Percentiles rank a stretch among this genome's conserved stretches.
Evolutionary conservation across 176 grass and related monocot genomes (phyloP).

Genomic region (Eleusine coracana): DNA sequence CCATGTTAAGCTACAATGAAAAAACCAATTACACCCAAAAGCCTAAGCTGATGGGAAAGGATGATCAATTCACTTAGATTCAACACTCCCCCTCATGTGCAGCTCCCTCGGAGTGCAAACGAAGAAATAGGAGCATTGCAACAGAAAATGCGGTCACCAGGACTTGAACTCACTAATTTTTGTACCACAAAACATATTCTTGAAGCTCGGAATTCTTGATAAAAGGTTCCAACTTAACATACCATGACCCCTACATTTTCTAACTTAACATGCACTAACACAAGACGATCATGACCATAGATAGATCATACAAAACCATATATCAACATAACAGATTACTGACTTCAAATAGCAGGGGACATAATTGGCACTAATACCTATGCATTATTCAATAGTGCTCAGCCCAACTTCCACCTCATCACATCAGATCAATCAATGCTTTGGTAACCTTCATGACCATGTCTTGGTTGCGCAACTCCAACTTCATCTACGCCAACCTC

Average conservation of each 20-base stretch:
- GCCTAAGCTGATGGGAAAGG: no score
- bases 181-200: background rate
- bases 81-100: no score
- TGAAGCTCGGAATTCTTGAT: background rate
- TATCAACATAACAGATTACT: background rate
- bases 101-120: no score
- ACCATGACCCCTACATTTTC: background rate
- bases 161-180: background rate
- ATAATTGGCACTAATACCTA: background rate
- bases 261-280: background rate
- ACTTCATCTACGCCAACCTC: conserved; percentile 7
- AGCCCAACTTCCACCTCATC: background rate
- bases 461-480: conserved; percentile 14
- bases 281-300: background rate
- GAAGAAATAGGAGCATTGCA: no score
- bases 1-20: no score
- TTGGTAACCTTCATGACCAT: conserved; percentile 49
- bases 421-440: conserved; percentile 23
- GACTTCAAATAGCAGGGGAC: background rate
- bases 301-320: background rate
- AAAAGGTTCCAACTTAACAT: background rate
- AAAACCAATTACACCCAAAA: no score
- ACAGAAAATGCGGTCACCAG: no score
- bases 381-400: background rate
- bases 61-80: no score